phyloP scores from a whole-genome alignment of 2,329 filamentous ascomycete genomes.

The Hypoxylon sp. region DNA sequence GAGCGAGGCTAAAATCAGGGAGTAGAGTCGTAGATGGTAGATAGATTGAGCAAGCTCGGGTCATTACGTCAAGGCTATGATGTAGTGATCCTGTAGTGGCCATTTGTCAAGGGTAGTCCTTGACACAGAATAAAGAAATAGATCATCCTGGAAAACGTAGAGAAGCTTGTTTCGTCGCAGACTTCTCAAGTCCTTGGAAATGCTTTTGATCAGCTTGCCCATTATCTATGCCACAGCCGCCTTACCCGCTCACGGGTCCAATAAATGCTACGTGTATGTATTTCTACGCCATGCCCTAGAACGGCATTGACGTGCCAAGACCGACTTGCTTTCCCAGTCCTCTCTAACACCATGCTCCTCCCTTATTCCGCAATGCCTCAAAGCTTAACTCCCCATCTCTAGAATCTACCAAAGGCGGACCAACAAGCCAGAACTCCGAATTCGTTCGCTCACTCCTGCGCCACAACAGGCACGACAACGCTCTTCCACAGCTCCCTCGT shows the following conservation, averaged over 20 bases:
- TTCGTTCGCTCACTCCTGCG: slow-evolving; percentile 45
- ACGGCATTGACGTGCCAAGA: slow-evolving; percentile 2
- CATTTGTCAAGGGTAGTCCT: too few species aligned
- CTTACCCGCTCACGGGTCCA: not conserved
- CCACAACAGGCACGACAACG: slow-evolving; percentile 51
- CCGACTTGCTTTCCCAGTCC: not conserved
- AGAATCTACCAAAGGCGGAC: not conserved
- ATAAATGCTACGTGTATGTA: not conserved
- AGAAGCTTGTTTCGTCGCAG: not conserved
- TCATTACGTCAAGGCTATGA: not conserved
- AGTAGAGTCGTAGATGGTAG: slow-evolving; percentile 23
- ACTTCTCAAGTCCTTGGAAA: slow-evolving; percentile 6
- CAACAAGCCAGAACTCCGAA: not conserved
- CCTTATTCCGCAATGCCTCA: not conserved
- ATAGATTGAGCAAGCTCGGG: not conserved
- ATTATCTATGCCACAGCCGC: not conserved
- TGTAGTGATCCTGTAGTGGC: not conserved
- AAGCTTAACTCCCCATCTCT: not conserved
- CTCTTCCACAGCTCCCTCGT: slow-evolving; percentile 48
- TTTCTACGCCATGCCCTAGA: slow-evolving; percentile 17
- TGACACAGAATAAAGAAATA: not conserved
- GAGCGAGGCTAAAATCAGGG: slow-evolving; percentile 77
- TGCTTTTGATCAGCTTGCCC: slow-evolving; percentile 6
- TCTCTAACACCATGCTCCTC: not conserved
- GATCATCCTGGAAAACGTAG: not conserved